phyloP scores from a whole-genome alignment of 306 rosid species.

The Dalbergia cultrata region DNA sequence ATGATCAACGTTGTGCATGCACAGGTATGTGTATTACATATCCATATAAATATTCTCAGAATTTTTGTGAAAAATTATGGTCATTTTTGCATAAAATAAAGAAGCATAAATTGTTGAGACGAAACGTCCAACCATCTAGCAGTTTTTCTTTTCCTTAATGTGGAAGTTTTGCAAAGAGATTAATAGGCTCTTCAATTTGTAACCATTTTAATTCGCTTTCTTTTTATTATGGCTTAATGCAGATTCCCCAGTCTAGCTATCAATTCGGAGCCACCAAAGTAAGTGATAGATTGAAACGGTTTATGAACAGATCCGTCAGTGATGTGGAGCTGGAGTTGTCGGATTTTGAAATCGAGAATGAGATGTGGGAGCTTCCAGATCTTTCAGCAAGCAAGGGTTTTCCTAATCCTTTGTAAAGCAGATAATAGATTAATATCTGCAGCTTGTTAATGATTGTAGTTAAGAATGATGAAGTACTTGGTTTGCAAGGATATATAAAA shows the following conservation, averaged over 20 bases:
- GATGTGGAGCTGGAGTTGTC: constrained; percentile 53
- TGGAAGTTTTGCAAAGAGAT: neutral
- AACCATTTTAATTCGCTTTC: neutral
- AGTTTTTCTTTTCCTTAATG: too few relatives aligned
- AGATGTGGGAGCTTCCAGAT: neutral
- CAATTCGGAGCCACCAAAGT: constrained; percentile 61
- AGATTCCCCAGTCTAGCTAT: constrained; percentile 52
- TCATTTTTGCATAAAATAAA: too few relatives aligned
- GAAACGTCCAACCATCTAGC: too few relatives aligned
- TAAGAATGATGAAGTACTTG: too few relatives aligned
- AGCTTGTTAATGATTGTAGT: too few relatives aligned
- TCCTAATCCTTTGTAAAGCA: too few relatives aligned
- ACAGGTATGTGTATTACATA: constrained; percentile 53
- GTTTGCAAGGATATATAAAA: too few relatives aligned
- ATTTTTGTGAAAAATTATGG: too few relatives aligned
- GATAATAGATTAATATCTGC: too few relatives aligned
- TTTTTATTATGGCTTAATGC: neutral
- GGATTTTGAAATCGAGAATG: constrained; percentile 44
- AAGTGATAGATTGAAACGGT: constrained; percentile 57
- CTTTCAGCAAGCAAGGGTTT: neutral
- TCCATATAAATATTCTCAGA: too few relatives aligned
- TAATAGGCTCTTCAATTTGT: neutral
- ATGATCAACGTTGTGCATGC: constrained; percentile 57
- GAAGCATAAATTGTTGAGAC: too few relatives aligned
- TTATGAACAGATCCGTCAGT: constrained; percentile 61